These are phyloP conservation scores for Coprinopsis cinerea DNA, from an alignment of 768 basidiomycete genomes.

Conservation along the genomic window DNA sequence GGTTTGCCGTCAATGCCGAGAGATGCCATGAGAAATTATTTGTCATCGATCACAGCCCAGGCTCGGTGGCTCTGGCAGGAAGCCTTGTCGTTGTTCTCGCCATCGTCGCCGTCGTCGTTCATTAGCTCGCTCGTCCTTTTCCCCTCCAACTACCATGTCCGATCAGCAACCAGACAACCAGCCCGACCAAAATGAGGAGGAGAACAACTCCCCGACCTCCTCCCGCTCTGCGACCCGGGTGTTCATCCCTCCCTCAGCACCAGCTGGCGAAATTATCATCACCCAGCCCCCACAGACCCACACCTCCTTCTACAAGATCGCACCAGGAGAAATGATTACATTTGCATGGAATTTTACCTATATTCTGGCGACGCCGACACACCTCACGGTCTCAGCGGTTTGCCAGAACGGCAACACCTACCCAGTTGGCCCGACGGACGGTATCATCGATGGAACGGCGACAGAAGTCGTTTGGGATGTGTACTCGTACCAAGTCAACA, in stretches of 20 bases:
- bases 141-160: too few relatives aligned
- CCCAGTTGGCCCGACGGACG: constrained; percentile 74
- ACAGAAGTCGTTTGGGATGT: constrained; percentile 78
- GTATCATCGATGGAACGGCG: constrained; percentile 63
- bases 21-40: too few relatives aligned
- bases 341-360: constrained; percentile 89
- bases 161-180: too few relatives aligned
- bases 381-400: constrained; percentile 75
- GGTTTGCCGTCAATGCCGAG: too few relatives aligned
- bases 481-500: constrained; percentile 61
- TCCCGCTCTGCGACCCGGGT: constrained; percentile 4
- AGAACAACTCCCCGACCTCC: background rate
- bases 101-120: too few relatives aligned
- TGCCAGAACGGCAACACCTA: constrained; percentile 89
- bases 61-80: too few relatives aligned
- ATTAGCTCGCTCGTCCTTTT: too few relatives aligned
- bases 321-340: constrained; percentile 64
- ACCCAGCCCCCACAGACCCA: constrained; percentile 78
- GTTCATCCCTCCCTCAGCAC: constrained; percentile 22
- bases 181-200: background rate
- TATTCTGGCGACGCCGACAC: constrained; percentile 62
- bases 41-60: too few relatives aligned
- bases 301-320: constrained; percentile 87
- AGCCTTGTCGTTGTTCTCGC: too few relatives aligned
- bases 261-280: constrained; percentile 64